These are phyloP conservation scores for Metschnikowia kofuensis DNA, from an alignment of 805 yeast species.

Conservation along the genomic window DNA sequence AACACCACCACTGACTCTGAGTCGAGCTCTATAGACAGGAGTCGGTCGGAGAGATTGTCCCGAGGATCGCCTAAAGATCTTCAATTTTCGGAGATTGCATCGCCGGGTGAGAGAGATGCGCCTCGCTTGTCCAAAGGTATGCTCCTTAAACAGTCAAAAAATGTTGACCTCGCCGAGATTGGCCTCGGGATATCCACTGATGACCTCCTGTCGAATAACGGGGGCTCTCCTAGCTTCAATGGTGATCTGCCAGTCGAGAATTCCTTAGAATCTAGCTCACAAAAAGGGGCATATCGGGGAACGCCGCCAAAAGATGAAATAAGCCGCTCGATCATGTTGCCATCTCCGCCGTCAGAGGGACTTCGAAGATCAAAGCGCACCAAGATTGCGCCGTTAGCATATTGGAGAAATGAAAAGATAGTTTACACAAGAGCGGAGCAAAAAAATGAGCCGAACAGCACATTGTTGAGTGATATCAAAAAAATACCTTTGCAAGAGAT, in stretches of 20 bases:
- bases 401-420: slow-evolving; percentile 79
- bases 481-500: slow-evolving; percentile 53
- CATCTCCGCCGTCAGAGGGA: slow-evolving; percentile 46
- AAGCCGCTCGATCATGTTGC: slow-evolving; percentile 21
- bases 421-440: slow-evolving; percentile 47
- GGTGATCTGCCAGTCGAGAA: background rate
- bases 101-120: background rate
- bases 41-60: too few relatives aligned
- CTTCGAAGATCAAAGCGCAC: slow-evolving; percentile 65
- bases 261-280: background rate
- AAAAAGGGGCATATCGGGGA: background rate
- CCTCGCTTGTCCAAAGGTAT: background rate
- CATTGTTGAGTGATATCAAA: slow-evolving; percentile 29
- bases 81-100: background rate
- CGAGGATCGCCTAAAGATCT: too few relatives aligned
- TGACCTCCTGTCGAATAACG: background rate
- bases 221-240: background rate
- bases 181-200: background rate
- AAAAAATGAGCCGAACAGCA: slow-evolving; percentile 44
- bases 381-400: slow-evolving; percentile 69
- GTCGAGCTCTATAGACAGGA: background rate
- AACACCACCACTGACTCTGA: background rate
- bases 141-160: background rate
- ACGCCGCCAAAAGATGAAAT: background rate
- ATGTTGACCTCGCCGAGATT: background rate